Conservation (phyloP, 2,329 filamentous ascomycete genomes). For the Talaromyces marneffei region DNA sequence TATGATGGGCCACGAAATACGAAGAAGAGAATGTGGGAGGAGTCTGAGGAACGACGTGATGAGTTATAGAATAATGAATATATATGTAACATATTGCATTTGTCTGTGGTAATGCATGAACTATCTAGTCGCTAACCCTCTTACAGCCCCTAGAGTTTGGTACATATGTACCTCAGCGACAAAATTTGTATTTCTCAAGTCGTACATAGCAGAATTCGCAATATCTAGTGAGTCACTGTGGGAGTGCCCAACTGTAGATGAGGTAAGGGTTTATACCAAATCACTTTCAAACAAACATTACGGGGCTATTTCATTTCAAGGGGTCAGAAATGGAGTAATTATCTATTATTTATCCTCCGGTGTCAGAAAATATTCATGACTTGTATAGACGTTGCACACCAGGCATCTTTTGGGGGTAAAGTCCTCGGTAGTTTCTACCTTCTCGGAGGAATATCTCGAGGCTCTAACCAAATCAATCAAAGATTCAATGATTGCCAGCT, state of each 20-base stretch:
- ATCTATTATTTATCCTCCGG: neutral
- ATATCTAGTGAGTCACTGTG: too few species aligned
- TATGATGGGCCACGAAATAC: constrained; percentile 41
- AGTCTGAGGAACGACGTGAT: constrained; percentile 33
- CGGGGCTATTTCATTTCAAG: too few species aligned
- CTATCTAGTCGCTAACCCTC: neutral
- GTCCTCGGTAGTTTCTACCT: neutral
- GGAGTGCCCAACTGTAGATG: too few species aligned
- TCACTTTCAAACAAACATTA: too few species aligned
- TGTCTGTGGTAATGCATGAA: neutral
- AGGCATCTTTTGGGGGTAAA: neutral
- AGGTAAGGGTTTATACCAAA: too few species aligned
- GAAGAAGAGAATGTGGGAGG: constrained; percentile 47
- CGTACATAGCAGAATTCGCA: too few species aligned
- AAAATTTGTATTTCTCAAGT: too few species aligned
- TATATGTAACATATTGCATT: neutral
- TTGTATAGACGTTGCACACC: neutral
- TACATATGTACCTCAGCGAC: too few species aligned
- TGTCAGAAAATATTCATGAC: neutral
- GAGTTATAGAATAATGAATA: constrained; percentile 19
- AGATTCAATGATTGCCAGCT: neutral
- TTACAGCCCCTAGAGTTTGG: neutral
- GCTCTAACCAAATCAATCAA: neutral
- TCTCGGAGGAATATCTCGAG: neutral
- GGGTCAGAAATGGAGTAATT: neutral